Percentiles rank a stretch among this genome's conserved stretches.
These are phyloP conservation scores for Prunus dulcis DNA, from an alignment of 306 rosid species.

Conservation along the genomic window DNA sequence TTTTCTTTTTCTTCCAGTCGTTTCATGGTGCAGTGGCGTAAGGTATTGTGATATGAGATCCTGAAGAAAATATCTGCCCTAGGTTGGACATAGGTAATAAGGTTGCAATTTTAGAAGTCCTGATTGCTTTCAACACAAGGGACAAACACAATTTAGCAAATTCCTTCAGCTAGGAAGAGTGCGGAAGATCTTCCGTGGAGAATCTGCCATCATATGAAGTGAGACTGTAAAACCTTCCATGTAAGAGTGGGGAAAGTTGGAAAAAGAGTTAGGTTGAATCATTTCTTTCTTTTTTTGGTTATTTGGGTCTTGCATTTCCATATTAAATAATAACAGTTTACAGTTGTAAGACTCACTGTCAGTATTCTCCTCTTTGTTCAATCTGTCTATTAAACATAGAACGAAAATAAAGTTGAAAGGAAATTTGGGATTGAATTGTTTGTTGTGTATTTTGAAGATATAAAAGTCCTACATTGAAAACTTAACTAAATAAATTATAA, in stretches of 20 bases:
- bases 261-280: background rate
- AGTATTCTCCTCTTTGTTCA: background rate
- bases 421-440: too few species aligned
- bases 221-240: background rate
- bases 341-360: background rate
- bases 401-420: background rate
- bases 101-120: background rate
- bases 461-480: too few species aligned
- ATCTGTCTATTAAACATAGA: background rate
- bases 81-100: background rate
- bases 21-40: constrained; percentile 21
- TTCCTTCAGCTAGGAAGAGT: background rate
- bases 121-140: background rate
- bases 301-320: constrained; percentile 11
- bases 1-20: constrained; percentile 4
- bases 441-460: too few species aligned
- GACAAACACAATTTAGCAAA: background rate
- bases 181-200: background rate
- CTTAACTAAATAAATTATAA: too few species aligned
- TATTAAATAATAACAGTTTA: constrained; percentile 1
- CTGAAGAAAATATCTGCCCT: background rate
- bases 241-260: background rate
- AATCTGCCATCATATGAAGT: background rate
- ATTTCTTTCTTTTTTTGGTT: background rate
- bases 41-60: background rate